phyloP scores from a whole-genome alignment of 2,329 filamentous ascomycete genomes.

The Fusarium foetens region DNA sequence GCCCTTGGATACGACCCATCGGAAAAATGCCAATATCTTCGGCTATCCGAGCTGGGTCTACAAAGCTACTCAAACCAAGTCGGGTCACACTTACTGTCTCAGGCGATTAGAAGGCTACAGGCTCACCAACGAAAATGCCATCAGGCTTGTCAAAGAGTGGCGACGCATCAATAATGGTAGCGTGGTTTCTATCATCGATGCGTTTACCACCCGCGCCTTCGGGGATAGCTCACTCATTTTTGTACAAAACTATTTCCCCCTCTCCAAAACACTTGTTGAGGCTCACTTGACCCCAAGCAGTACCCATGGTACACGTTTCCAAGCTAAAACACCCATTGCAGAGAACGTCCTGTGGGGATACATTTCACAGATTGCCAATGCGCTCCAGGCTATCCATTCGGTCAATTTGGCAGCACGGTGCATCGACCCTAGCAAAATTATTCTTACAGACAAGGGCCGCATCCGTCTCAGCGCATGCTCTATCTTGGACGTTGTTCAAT shows the following conservation, averaged over 20 bases:
- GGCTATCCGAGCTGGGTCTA: conserved; percentile 94
- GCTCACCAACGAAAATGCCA: conserved; percentile 88
- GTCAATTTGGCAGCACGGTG: conserved; percentile 85
- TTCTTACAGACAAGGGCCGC: conserved; percentile 90
- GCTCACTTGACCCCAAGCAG: conserved; percentile 69
- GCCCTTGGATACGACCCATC: conserved; percentile 82
- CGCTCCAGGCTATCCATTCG: conserved; percentile 85
- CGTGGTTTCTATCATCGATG: conserved; percentile 88
- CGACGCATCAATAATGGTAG: conserved; percentile 83
- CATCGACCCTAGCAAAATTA: conserved; percentile 87
- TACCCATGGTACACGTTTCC: conserved; percentile 57
- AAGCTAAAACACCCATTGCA: conserved; percentile 61
- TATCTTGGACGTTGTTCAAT: conserved; percentile 89
- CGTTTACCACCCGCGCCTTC: conserved; percentile 92
- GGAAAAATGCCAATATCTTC: conserved; percentile 82
- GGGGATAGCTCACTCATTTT: conserved; percentile 95
- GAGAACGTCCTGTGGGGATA: conserved; percentile 91
- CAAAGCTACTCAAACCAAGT: conserved; percentile 89
- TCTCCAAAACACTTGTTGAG: conserved; percentile 89
- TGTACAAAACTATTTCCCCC: conserved; percentile 91
- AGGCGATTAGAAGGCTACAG: conserved; percentile 89
- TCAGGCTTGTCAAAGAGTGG: conserved; percentile 88
- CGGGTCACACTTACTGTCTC: conserved; percentile 87
- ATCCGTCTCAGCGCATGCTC: conserved; percentile 89
- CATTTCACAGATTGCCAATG: conserved; percentile 89